Base-by-base conservation (phyloP, 2,329 filamentous ascomycete species). In the Nigrospora osmanthi region DNA sequence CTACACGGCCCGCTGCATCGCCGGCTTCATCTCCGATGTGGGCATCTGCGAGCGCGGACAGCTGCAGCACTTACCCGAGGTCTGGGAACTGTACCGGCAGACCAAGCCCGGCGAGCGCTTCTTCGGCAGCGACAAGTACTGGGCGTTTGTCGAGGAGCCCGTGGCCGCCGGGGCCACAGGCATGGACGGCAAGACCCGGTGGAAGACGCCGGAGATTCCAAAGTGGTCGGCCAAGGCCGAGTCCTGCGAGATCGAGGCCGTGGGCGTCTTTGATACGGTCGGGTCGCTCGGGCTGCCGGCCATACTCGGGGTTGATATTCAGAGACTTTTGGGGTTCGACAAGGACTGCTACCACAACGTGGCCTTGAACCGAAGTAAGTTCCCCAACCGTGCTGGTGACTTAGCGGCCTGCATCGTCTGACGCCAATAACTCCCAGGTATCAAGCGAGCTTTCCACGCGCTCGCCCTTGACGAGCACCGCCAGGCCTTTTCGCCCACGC, bases 401-500 rank as follows among this genome's bases (percentile, higher is more conserved):
- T 6, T 10, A 36, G 11, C 13, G 35, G 17, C 4, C n/a, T 2
- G 11, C 13, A 10, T 36, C 4, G 17, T 6, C 35, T 36, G 6
- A 10, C n/a, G 6, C 2, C 6, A 2, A 2, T 11, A 7, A n/a
- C 6, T 13, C 34, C 33, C 44, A 53, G 55, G 59, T 35, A 58
- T 67, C 33, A 53, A 58, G 41, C 54, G 65, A 45, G 64, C 63
- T 10, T 67, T 64, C 49, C 64, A 67, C 32, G 63, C 63, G n/a
- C 47, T 67, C 11, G 59, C 60, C 1, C 52, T 67, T 4, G 64
- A 67, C 45, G 64, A 67, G 47, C 57, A 61, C 35, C 57, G 64
- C 15, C 52, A 53, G 11, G 69, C 74, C 0, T 79, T 75, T 50
- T 63, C 64, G 0, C 75, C 75, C 0, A 72, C 74, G 0, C 56